These are phyloP conservation scores for Phanerochaete sordida DNA, from an alignment of 768 basidiomycete genomes.

Conservation along the genomic window DNA sequence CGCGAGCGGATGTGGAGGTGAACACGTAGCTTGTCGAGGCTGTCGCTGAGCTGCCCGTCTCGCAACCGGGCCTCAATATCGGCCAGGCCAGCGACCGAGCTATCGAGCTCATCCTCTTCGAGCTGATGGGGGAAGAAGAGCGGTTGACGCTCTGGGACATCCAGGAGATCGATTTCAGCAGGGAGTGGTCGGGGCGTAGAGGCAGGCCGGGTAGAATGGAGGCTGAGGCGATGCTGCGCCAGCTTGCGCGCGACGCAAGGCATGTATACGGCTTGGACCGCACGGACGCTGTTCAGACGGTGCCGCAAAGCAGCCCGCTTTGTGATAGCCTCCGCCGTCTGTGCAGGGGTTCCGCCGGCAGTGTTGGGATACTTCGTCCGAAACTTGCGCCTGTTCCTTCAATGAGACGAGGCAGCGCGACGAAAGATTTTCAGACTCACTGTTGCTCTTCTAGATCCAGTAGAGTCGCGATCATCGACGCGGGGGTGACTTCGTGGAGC, in stretches of 20 bases:
- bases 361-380: not conserved
- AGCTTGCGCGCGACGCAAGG: not conserved
- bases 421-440: not conserved
- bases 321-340: not conserved
- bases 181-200: too few relatives aligned
- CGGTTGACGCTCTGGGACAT: not conserved
- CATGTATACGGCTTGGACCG: not conserved
- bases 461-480: not conserved
- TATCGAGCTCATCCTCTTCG: too few relatives aligned
- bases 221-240: not conserved
- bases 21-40: conserved; percentile 12
- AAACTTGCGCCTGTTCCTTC: not conserved
- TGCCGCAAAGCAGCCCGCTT: conserved; percentile 9
- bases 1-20: conserved; percentile 15
- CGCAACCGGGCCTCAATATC: conserved; percentile 11
- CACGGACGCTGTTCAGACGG: not conserved
- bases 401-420: not conserved
- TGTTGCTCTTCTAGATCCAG: not conserved
- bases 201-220: too few relatives aligned
- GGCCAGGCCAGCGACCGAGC: too few relatives aligned
- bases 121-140: conserved; percentile 7
- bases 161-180: not conserved
- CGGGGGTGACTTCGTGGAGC: not conserved
- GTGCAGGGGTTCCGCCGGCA: not conserved
- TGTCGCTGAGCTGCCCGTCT: conserved; percentile 13